Evolutionary conservation across 2,329 filamentous ascomycete species (phyloP).

Genomic region (Clathrospora elynae): DNA sequence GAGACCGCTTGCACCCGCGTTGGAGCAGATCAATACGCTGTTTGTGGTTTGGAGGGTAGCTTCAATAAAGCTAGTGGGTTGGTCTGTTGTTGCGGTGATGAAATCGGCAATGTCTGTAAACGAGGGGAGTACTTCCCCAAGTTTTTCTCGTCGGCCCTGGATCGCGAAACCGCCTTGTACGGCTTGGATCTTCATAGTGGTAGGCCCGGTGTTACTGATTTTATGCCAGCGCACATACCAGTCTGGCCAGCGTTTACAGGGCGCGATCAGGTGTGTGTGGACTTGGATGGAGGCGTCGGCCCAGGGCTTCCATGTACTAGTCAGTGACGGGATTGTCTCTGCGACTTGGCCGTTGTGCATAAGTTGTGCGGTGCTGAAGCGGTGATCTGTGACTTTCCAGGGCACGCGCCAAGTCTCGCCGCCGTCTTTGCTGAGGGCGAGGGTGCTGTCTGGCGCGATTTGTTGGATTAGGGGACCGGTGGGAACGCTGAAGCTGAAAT

Average conservation of each 20-base stretch:
- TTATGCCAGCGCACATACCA: conserved; percentile 37
- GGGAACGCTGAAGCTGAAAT: conserved; percentile 49
- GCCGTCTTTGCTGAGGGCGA: conserved; percentile 47
- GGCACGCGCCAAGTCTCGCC: conserved; percentile 50
- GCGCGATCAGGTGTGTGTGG: conserved; percentile 29
- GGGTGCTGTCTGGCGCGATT: conserved; percentile 49
- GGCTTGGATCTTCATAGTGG: conserved; percentile 5
- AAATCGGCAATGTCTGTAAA: neutral
- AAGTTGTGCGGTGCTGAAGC: conserved; percentile 13
- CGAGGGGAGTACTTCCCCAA: conserved; percentile 26
- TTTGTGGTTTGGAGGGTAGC: conserved; percentile 18
- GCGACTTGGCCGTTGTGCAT: neutral
- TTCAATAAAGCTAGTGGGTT: conserved; percentile 22
- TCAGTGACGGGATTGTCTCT: conserved; percentile 20
- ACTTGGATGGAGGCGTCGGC: conserved; percentile 34
- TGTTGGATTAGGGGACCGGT: conserved; percentile 49
- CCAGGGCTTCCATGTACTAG: conserved; percentile 40
- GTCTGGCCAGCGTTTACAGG: conserved; percentile 34
- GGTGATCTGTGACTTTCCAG: conserved; percentile 34
- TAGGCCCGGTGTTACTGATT: conserved; percentile 16
- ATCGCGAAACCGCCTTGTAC: conserved; percentile 41
- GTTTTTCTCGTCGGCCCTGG: conserved; percentile 29
- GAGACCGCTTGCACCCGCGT: conserved; percentile 39
- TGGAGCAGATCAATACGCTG: conserved; percentile 31
- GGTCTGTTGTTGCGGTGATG: neutral